phyloP scores from a whole-genome alignment of 2,329 filamentous ascomycete genomes.

The Ophiostoma perfectum region DNA sequence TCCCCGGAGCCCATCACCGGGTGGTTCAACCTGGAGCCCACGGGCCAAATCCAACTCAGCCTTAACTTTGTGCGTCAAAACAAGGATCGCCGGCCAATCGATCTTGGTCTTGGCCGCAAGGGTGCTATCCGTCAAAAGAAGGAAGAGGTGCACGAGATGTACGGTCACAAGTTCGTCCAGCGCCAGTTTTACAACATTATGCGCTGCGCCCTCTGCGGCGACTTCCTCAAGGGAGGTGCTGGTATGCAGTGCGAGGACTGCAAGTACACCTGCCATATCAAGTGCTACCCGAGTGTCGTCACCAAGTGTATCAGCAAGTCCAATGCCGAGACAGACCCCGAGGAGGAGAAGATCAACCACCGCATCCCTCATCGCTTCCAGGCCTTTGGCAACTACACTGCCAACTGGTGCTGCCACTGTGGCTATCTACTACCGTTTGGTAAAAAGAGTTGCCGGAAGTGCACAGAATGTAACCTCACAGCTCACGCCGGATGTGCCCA shows the following conservation, averaged over 20 bases:
- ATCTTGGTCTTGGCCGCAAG: slow-evolving; percentile 87
- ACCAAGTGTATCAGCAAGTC: slow-evolving; percentile 99
- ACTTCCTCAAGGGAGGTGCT: slow-evolving; percentile 96
- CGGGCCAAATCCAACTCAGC: slow-evolving; percentile 84
- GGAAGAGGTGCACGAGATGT: slow-evolving; percentile 97
- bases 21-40: slow-evolving; percentile 96
- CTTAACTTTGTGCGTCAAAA: slow-evolving; percentile 90
- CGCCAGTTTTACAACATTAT: slow-evolving; percentile 99
- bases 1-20: slow-evolving; percentile 68
- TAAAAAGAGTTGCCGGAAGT: slow-evolving; percentile 91
- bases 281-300: slow-evolving; percentile 93
- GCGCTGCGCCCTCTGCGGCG: slow-evolving; percentile 95
- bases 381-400: slow-evolving; percentile 93
- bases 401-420: slow-evolving; percentile 99
- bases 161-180: slow-evolving; percentile 97
- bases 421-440: slow-evolving; percentile 93
- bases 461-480: slow-evolving; percentile 85
- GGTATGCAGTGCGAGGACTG: slow-evolving; percentile 99
- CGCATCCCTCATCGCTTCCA: slow-evolving; percentile 96
- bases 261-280: slow-evolving; percentile 98
- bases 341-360: slow-evolving; percentile 99
- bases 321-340: slow-evolving; percentile 94
- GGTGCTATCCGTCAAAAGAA: slow-evolving; percentile 96
- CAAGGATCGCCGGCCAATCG: slow-evolving; percentile 74
- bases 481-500: slow-evolving; percentile 89